Evolutionary conservation across 257 asterid species (phyloP).

Genomic region (Nicotiana sylvestris): DNA sequence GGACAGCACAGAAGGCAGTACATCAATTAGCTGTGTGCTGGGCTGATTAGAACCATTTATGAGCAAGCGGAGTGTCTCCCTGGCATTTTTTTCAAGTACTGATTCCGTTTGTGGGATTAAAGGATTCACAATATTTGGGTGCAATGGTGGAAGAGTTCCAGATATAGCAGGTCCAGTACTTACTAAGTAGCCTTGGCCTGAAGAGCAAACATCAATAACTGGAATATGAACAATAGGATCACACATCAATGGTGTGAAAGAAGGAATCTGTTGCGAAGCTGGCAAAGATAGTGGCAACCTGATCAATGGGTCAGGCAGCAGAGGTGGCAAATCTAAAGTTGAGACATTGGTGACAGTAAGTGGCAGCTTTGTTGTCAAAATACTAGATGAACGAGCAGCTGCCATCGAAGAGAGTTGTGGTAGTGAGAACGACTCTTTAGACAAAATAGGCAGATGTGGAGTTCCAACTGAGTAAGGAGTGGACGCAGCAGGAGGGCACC

Average conservation of each 20-base stretch:
- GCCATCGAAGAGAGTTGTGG: slow-evolving; percentile 64
- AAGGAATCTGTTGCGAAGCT: slow-evolving; percentile 68
- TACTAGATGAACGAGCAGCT: slow-evolving; percentile 39
- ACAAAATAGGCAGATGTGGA: slow-evolving; percentile 38
- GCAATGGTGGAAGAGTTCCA: slow-evolving; percentile 50
- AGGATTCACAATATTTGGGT: slow-evolving; percentile 47
- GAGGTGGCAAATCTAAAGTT: slow-evolving; percentile 55
- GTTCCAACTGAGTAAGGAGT: slow-evolving; percentile 32
- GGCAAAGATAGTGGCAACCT: slow-evolving; percentile 41
- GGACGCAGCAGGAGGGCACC: slow-evolving; percentile 80
- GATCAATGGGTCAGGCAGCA: slow-evolving; percentile 51
- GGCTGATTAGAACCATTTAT: slow-evolving; percentile 64
- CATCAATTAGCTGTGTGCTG: slow-evolving; percentile 45
- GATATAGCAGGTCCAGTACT: slow-evolving; percentile 71
- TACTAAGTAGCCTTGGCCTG: slow-evolving; percentile 92
- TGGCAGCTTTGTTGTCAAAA: slow-evolving; percentile 37
- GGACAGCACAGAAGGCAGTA: slow-evolving; percentile 45
- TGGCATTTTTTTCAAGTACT: slow-evolving; percentile 62
- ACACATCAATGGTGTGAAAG: slow-evolving; percentile 76
- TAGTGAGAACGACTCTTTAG: slow-evolving; percentile 38
- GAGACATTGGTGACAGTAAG: slow-evolving; percentile 39
- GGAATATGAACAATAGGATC: slow-evolving; percentile 95
- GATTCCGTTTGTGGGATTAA: slow-evolving; percentile 58
- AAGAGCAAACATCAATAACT: slow-evolving; percentile 77
- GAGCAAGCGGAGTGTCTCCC: slow-evolving; percentile 92